Percentiles rank a stretch among this genome's conserved stretches.
phyloP scores from a whole-genome alignment of 371 early-diverging fungal species.

The Vittaforma corneae region DNA sequence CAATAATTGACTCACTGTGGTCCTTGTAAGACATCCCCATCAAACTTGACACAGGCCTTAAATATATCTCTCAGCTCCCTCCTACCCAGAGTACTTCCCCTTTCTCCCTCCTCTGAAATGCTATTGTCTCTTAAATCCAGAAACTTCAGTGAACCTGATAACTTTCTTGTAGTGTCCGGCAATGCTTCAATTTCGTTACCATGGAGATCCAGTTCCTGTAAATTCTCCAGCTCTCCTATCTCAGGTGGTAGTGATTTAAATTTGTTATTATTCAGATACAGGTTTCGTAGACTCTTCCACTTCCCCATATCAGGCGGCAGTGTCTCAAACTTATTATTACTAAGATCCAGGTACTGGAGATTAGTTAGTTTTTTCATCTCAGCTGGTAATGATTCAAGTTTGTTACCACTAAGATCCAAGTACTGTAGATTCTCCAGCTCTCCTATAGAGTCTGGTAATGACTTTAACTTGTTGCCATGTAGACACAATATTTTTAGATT shows the following conservation, averaged over 20 bases:
- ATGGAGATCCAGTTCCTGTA: conserved; percentile 58
- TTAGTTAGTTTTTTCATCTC: conserved; percentile 60
- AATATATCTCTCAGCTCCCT: too few species aligned
- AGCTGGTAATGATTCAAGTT: conserved; percentile 59
- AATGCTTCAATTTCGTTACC: conserved; percentile 54
- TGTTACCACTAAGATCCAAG: conserved; percentile 51
- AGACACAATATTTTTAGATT: conserved; percentile 58
- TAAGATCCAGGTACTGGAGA: conserved; percentile 65
- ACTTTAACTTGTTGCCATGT: conserved; percentile 54
- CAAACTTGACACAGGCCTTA: too few species aligned
- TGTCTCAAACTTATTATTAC: conserved; percentile 62
- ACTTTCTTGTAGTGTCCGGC: conserved; percentile 26
- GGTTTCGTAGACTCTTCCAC: conserved; percentile 52
- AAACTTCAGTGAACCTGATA: conserved; percentile 50
- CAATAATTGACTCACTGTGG: too few species aligned
- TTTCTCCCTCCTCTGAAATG: too few species aligned
- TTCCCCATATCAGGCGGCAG: conserved; percentile 61
- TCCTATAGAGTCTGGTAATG: conserved; percentile 14
- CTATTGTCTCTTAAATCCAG: conserved; percentile 54
- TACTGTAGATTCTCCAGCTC: conserved; percentile 33
- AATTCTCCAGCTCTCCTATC: conserved; percentile 34
- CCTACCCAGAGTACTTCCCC: too few species aligned
- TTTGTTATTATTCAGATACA: conserved; percentile 57
- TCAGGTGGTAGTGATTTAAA: conserved; percentile 37
- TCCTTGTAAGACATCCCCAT: too few species aligned